phyloP scores from a whole-genome alignment of 1,139 yeast genomes.

The Sugiyamaella xylanicola region DNA sequence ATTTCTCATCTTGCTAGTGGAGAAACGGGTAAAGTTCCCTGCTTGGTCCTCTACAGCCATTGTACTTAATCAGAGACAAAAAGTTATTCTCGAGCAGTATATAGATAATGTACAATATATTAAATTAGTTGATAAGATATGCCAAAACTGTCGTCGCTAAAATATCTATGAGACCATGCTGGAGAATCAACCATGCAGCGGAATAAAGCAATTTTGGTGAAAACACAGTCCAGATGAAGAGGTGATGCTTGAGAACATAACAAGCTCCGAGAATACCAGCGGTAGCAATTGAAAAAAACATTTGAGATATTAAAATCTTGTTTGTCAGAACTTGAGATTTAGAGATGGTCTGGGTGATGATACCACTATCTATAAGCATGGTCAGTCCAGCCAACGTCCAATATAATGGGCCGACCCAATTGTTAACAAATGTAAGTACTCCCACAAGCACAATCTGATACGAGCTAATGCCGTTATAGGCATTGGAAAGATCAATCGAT shows the following conservation, averaged over 20 bases:
- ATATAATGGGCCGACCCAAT: constrained; percentile 81
- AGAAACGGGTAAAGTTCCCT: too few species aligned
- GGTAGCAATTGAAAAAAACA: constrained; percentile 64
- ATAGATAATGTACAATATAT: constrained; percentile 17
- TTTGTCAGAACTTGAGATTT: constrained; percentile 39
- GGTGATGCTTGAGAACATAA: constrained; percentile 71
- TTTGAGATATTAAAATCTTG: constrained; percentile 39
- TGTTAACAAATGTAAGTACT: constrained; percentile 72
- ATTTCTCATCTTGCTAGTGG: too few species aligned
- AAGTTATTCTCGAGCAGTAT: too few species aligned
- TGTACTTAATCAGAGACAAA: too few species aligned
- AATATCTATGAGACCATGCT: constrained; percentile 36
- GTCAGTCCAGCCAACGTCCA: constrained; percentile 68
- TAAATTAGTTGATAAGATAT: constrained; percentile 9
- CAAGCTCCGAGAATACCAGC: constrained; percentile 67
- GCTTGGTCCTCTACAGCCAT: too few species aligned
- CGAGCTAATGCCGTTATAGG: constrained; percentile 79
- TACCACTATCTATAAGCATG: constrained; percentile 46
- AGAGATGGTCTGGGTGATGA: constrained; percentile 23
- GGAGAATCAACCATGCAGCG: constrained; percentile 64
- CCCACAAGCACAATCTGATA: constrained; percentile 80
- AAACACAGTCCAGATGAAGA: constrained; percentile 96
- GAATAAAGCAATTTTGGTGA: constrained; percentile 87
- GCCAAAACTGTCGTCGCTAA: constrained; percentile 30
- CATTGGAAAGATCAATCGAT: constrained; percentile 84